Evolutionary conservation across 768 basidiomycete genomes (phyloP), one percentile per base, ranked within the genome.

Genomic region (Russula sp.): DNA sequence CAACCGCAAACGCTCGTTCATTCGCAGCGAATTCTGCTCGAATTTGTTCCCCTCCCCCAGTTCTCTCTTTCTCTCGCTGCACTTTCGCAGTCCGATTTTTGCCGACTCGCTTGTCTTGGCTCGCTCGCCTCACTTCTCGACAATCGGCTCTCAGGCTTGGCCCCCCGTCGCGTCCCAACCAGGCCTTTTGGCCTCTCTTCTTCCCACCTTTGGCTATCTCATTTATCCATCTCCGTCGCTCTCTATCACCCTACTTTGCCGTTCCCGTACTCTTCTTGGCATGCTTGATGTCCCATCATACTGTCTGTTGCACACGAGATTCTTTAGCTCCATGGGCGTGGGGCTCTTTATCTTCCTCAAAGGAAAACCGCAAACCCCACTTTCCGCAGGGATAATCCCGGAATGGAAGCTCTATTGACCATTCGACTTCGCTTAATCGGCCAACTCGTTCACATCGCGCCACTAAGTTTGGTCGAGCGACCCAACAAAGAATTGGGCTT

Each of bases 1-100:
- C 66, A 62, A 56, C 44, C 60, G 49, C 61, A 57, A 62, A 62
- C 45, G 42, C 31, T 58, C 37, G 44, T 44, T 37, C 61, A 45
- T 31, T 64, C 57, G 49, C 58, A 58, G 37, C 59, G 35, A 53
- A 39, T 62, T 57, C 56, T 11, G 40, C 22, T 47, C 48, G 35
- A 42, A 6, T 40, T 13, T 40, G 39, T 13, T 40, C 27, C 27
- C 27, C 2, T n/a, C 27, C 27, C 27, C 27, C 27, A 27, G 27
- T 27, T 27, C 55, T 18, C 6, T 34, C 6, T 40, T 22, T 16
- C 20, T n/a, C 47, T 9, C 4, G 22, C 40, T 20, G 35, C 42
- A 44, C 18, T 44, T 44, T 16, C 18, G 14, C 18, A 14, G 18
- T 44, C 42, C 16, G 42, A 44, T 44, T 44, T 16, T 44, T 16